Evolutionary conservation across 371 early-diverging fungal species (phyloP), one percentile per base, ranked within the genome.

Genomic region (Batkoa obscura): DNA sequence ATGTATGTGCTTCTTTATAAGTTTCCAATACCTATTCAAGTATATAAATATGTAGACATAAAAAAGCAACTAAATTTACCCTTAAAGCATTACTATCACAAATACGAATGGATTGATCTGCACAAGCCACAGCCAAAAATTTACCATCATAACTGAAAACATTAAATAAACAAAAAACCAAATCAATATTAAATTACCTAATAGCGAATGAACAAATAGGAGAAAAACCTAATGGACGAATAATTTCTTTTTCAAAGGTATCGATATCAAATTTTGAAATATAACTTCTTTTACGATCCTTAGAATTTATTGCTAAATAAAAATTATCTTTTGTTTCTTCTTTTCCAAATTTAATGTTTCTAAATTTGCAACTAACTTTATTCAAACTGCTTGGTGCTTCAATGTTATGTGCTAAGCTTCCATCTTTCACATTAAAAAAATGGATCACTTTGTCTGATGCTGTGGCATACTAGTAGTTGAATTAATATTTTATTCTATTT

Each of bases 371-470:
- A n/a, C 23, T 45, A 39, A 13, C n/a, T 39, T 53, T 53, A 23
- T 23, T 23, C 23, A 23, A 23, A 23, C 23, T 23, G 23, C 23
- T 23, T 10, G 53, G 53, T 6, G 35, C 39, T 35, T 53, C 36
- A 12, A 53, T 37, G 23, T 15, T 39, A 13, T 39, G n/a, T 2
- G 39, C 32, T 13, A 35, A 12, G 8, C 9, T 30, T 12, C 53
- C 53, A 12, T 30, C 31, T n/a, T 35, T 9, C 23, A 23, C 23
- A 12, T 53, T 39, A 23, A 53, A 53, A 13, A 53, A 10, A 30
- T 53, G 53, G 5, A 53, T n/a, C 15, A 39, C 41, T 35, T 53
- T 53, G 42, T 53, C 53, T 3, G 53, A 53, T 15, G n/a, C 38
- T 10, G 53, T 37, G 13, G 53, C 53, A 2, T 38, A 15, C 46